These are phyloP conservation scores for Scedosporium apiospermum DNA, from an alignment of 2,329 filamentous ascomycete species.

Conservation along the genomic window DNA sequence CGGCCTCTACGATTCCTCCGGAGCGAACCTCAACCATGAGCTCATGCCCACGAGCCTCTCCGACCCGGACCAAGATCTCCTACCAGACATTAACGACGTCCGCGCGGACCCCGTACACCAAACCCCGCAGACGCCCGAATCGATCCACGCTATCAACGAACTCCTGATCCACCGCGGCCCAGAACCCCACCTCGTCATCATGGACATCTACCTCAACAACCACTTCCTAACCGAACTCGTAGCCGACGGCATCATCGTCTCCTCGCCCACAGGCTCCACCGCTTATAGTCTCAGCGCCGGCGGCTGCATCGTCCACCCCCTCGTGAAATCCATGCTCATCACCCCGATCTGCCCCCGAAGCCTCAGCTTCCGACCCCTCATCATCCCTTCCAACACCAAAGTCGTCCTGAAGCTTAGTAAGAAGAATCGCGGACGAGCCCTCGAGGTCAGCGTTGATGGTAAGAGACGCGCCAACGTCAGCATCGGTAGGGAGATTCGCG, in stretches of 20 bases:
- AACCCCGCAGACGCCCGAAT: conserved; percentile 17
- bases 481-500: conserved; percentile 74
- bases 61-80: conserved; percentile 22
- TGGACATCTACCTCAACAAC: conserved; percentile 84
- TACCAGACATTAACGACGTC: conserved; percentile 14
- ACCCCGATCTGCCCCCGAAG: conserved; percentile 92
- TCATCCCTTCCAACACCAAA: conserved; percentile 76
- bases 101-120: conserved; percentile 6
- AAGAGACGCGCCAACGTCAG: conserved; percentile 57
- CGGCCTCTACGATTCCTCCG: conserved; percentile 66
- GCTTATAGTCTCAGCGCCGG: conserved; percentile 92
- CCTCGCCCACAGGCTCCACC: conserved; percentile 88
- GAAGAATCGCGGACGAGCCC: conserved; percentile 65
- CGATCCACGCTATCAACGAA: conserved; percentile 78
- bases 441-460: conserved; percentile 74
- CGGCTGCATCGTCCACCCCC: conserved; percentile 86
- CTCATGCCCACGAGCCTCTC: conserved; percentile 31
- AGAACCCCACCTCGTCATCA: conserved; percentile 81
- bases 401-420: conserved; percentile 74
- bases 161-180: conserved; percentile 86
- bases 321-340: conserved; percentile 79
- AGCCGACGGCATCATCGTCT: conserved; percentile 89
- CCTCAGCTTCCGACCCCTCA: conserved; percentile 82
- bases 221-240: conserved; percentile 89
- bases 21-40: conserved; percentile 46